Percentiles rank a stretch among this genome's conserved stretches.
These are phyloP conservation scores for Podospora fimiseda DNA, from an alignment of 495 filamentous ascomycete genomes.

Conservation along the genomic window DNA sequence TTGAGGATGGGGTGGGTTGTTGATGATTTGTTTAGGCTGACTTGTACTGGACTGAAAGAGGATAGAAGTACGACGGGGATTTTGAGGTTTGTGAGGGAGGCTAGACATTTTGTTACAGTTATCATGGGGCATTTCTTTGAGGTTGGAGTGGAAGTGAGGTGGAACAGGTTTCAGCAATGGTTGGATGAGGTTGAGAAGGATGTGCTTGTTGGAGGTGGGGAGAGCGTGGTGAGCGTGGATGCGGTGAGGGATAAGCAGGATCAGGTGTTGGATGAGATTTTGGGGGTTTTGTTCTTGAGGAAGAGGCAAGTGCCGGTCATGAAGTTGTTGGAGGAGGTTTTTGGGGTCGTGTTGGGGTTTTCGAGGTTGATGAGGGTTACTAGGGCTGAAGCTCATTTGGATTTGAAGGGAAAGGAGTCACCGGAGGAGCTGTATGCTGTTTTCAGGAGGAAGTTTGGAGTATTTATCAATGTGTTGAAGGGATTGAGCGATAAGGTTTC, in stretches of 20 bases:
- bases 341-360: constrained; percentile 64
- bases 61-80: constrained; percentile 36
- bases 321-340: constrained; percentile 70
- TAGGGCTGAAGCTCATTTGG: constrained; percentile 12
- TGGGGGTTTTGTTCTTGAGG: constrained; percentile 64
- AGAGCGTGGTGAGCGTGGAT: constrained; percentile 36
- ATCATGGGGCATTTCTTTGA: constrained; percentile 72
- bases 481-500: constrained; percentile 55
- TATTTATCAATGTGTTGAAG: constrained; percentile 60
- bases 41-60: constrained; percentile 11
- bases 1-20: constrained; percentile 75
- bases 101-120: constrained; percentile 67
- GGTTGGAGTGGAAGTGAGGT: constrained; percentile 61
- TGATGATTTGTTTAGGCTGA: constrained; percentile 50
- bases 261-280: constrained; percentile 67
- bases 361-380: constrained; percentile 29
- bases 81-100: constrained; percentile 64
- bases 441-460: constrained; percentile 61
- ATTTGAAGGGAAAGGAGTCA: constrained; percentile 18
- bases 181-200: constrained; percentile 57
- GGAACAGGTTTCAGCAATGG: constrained; percentile 61
- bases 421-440: constrained; percentile 50
- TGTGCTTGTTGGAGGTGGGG: constrained; percentile 5
- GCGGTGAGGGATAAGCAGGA: constrained; percentile 67
- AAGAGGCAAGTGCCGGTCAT: constrained; percentile 65